These are phyloP conservation scores for Puccinia novopanici DNA, from an alignment of 1,284 basidiomycete species.

Conservation along the genomic window DNA sequence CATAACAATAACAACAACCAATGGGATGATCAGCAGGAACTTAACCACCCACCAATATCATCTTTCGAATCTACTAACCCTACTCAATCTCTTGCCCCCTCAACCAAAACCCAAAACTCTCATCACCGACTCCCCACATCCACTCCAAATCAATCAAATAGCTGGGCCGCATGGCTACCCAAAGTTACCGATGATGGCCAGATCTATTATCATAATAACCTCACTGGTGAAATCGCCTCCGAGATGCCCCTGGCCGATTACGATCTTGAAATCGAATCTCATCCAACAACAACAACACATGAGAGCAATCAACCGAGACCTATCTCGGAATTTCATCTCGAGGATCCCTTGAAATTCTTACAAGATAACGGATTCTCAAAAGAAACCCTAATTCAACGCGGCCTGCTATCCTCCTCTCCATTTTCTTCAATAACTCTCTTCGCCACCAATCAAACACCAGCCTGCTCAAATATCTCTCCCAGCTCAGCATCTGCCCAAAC, in stretches of 20 bases:
- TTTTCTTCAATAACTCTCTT: neutral
- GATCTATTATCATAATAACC: conserved; percentile 91
- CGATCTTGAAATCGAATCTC: conserved; percentile 27
- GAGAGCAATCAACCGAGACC: neutral
- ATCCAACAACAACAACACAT: conserved; percentile 1
- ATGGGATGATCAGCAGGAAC: conserved; percentile 33
- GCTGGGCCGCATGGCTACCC: conserved; percentile 56
- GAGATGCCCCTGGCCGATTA: conserved; percentile 69
- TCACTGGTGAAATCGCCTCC: conserved; percentile 80
- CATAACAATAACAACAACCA: neutral
- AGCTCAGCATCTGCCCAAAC: neutral
- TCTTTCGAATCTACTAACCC: neutral
- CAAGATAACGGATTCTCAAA: conserved; percentile 36
- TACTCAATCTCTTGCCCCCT: neutral
- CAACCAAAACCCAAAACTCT: conserved; percentile 24
- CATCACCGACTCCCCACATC: neutral
- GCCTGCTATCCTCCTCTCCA: conserved; percentile 9
- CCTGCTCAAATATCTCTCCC: too few relatives aligned
- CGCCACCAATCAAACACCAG: neutral
- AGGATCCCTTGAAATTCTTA: conserved; percentile 42
- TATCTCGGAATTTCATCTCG: conserved; percentile 1
- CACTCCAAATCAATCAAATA: conserved; percentile 16
- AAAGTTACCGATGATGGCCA: conserved; percentile 60
- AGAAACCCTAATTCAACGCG: conserved; percentile 11
- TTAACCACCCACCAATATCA: neutral